Conservation (phyloP, 2,329 filamentous ascomycete species). For the Amylocarpus encephaloides region DNA sequence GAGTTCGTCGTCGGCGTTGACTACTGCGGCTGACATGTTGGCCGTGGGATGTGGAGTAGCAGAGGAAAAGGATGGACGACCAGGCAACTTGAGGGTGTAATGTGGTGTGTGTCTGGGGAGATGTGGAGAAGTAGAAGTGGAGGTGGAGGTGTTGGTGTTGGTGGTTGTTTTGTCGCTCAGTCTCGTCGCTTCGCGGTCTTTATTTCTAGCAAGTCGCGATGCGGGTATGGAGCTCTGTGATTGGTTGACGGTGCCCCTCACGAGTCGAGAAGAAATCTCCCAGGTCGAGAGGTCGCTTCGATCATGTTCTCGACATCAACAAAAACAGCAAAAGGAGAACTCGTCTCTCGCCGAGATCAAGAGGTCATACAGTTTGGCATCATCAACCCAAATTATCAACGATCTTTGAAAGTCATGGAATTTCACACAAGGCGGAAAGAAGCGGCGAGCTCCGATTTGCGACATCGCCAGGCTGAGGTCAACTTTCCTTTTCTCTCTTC, state of each 20-base stretch:
- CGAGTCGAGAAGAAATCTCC: too few relatives aligned
- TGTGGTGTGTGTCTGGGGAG: neutral
- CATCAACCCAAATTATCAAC: too few relatives aligned
- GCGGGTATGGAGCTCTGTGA: neutral
- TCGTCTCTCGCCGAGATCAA: too few relatives aligned
- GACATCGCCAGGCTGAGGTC: neutral
- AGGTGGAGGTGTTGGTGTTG: neutral
- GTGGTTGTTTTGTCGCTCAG: neutral
- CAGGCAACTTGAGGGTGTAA: too few relatives aligned
- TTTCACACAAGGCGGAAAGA: neutral
- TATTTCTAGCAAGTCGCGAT: neutral
- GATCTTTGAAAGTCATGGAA: neutral
- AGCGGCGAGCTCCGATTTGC: conserved; percentile 7
- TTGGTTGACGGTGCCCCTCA: neutral
- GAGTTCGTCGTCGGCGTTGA: conserved; percentile 63
- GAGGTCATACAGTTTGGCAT: too few relatives aligned
- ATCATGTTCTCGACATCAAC: too few relatives aligned
- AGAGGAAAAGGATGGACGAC: too few relatives aligned
- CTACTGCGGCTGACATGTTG: conserved; percentile 38
- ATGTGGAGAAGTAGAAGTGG: neutral
- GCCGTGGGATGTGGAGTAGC: neutral
- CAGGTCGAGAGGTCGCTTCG: too few relatives aligned
- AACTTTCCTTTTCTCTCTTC: too few relatives aligned
- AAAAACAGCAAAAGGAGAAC: too few relatives aligned
- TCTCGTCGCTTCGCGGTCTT: conserved; percentile 7